phyloP scores from a whole-genome alignment of 1,284 basidiomycete species.

The Cutaneotrichosporon arboriforme region DNA sequence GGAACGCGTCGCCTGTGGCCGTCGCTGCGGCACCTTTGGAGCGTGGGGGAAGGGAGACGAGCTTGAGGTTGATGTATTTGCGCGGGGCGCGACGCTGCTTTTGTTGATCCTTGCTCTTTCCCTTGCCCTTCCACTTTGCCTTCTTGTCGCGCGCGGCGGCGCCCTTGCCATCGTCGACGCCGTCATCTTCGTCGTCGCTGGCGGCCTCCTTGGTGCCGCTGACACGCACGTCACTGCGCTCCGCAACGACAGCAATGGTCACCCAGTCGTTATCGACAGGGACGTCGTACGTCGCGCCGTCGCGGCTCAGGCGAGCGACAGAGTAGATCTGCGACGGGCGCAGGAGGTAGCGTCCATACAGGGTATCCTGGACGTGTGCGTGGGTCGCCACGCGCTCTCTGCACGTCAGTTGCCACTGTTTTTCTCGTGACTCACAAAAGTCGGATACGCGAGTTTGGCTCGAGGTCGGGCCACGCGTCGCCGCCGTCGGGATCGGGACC shows the following conservation, averaged over 20 bases:
- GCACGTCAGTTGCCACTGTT: background rate
- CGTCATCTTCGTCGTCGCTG: constrained; percentile 19
- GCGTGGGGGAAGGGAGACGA: constrained; percentile 58
- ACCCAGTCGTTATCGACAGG: constrained; percentile 87
- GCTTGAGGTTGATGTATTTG: constrained; percentile 79
- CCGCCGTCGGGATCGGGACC: constrained; percentile 42
- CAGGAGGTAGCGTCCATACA: constrained; percentile 77
- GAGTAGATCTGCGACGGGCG: constrained; percentile 84
- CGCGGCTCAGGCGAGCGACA: constrained; percentile 65
- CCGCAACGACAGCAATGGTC: constrained; percentile 86
- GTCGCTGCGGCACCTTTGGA: constrained; percentile 48
- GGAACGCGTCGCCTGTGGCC: constrained; percentile 67
- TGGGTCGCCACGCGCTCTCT: constrained; percentile 71
- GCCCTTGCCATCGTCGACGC: constrained; percentile 14
- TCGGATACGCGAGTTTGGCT: constrained; percentile 52
- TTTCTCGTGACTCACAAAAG: constrained; percentile 75
- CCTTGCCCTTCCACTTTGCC: background rate
- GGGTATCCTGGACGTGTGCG: constrained; percentile 71
- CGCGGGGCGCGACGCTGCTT: constrained; percentile 19
- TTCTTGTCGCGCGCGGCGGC: constrained; percentile 6
- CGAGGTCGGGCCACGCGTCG: constrained; percentile 18
- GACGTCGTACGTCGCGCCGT: constrained; percentile 78
- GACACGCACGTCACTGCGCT: constrained; percentile 59
- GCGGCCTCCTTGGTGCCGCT: constrained; percentile 29
- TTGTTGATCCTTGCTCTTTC: background rate